These are phyloP conservation scores for Claviceps sp. DNA, from an alignment of 2,329 filamentous ascomycete species.

Conservation along the genomic window DNA sequence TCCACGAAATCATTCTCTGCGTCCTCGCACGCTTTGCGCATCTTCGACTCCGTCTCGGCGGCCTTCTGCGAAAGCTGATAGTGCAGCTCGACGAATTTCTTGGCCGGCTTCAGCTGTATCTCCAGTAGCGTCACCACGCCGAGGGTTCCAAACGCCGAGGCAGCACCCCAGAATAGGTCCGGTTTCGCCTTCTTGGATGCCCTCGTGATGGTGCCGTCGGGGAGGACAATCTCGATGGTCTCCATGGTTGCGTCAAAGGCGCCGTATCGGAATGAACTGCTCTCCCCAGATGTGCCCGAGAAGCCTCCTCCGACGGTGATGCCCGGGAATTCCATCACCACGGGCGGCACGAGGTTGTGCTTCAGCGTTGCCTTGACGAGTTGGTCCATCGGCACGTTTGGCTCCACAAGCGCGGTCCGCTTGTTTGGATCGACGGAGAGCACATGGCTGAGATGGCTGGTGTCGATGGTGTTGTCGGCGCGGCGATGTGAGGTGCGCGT, in stretches of 20 bases:
- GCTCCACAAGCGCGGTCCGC: conserved; percentile 54
- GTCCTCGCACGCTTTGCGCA: conserved; percentile 30
- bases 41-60: conserved; percentile 30
- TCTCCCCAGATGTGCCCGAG: conserved; percentile 59
- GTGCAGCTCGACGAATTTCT: conserved; percentile 41
- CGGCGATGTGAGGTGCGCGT: conserved; percentile 44
- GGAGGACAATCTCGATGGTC: conserved; percentile 55
- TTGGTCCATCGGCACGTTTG: conserved; percentile 62
- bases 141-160: conserved; percentile 52
- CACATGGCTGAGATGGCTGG: conserved; percentile 49
- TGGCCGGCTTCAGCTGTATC: conserved; percentile 41
- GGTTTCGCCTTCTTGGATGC: conserved; percentile 27
- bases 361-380: conserved; percentile 53
- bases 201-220: conserved; percentile 47
- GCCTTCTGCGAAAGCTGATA: conserved; percentile 42
- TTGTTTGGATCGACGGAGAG: conserved; percentile 43
- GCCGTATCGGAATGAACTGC: conserved; percentile 56
- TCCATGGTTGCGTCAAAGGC: conserved; percentile 56
- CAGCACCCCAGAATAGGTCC: conserved; percentile 53
- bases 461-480: conserved; percentile 37
- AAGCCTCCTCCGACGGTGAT: conserved; percentile 63
- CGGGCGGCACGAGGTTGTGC: conserved; percentile 52
- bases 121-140: conserved; percentile 54
- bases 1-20: conserved; percentile 55
- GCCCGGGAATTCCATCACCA: conserved; percentile 66